These are phyloP conservation scores for Xerocomellus amylosporus DNA, from an alignment of 768 basidiomycete species.

Conservation along the genomic window DNA sequence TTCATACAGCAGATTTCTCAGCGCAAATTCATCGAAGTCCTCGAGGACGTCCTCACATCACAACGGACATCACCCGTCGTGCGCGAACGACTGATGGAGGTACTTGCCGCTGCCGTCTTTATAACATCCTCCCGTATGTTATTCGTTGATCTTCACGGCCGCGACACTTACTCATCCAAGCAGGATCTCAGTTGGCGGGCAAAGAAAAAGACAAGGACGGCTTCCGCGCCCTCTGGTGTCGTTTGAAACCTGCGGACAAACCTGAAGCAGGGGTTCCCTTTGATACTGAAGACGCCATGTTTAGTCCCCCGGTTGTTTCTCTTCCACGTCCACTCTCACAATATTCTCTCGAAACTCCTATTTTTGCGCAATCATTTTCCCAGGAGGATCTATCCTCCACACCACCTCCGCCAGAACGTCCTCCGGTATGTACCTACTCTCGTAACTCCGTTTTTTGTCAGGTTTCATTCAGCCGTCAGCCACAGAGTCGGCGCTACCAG, in stretches of 20 bases:
- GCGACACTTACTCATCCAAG: background rate
- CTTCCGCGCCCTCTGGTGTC: slow-evolving; percentile 75
- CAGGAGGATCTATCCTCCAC: slow-evolving; percentile 25
- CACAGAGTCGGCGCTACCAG: slow-evolving; percentile 13
- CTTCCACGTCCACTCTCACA: slow-evolving; percentile 30
- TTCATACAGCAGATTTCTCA: slow-evolving; percentile 70
- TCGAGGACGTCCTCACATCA: slow-evolving; percentile 69
- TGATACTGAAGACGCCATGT: slow-evolving; percentile 76
- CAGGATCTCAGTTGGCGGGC: slow-evolving; percentile 22
- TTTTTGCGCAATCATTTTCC: slow-evolving; percentile 37
- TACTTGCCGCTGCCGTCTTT: slow-evolving; percentile 79
- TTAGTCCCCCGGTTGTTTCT: slow-evolving; percentile 56
- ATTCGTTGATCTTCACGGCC: background rate
- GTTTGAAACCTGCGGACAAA: slow-evolving; percentile 74
- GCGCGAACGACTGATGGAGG: slow-evolving; percentile 73
- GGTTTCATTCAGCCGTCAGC: background rate
- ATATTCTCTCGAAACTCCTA: slow-evolving; percentile 35
- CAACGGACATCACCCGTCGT: slow-evolving; percentile 74
- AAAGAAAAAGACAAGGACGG: slow-evolving; percentile 43
- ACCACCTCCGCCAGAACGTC: slow-evolving; percentile 27
- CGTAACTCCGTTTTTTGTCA: background rate
- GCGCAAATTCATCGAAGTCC: slow-evolving; percentile 74
- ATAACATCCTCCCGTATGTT: slow-evolving; percentile 29
- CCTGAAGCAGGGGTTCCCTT: slow-evolving; percentile 84
- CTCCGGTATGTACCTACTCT: slow-evolving; percentile 15